Percentiles rank a stretch among this genome's conserved stretches.
These are phyloP conservation scores for Pseudogymnoascus sp. DNA, from an alignment of 2,329 filamentous ascomycete genomes.

Conservation along the genomic window DNA sequence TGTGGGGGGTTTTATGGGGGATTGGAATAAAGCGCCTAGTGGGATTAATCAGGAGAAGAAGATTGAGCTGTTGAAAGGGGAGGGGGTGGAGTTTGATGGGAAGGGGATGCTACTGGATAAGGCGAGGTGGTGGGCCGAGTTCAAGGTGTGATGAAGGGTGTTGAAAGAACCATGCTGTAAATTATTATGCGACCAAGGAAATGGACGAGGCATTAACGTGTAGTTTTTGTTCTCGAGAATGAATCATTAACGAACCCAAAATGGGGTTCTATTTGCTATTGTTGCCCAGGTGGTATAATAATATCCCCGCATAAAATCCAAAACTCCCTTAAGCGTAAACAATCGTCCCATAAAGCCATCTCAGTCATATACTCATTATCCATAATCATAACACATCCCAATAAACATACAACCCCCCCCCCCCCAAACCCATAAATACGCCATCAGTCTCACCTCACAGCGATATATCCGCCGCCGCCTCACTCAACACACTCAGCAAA, in stretches of 20 bases:
- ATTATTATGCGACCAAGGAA: background rate
- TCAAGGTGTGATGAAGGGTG: slow-evolving; percentile 19
- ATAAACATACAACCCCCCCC: background rate
- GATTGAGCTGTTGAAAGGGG: slow-evolving; percentile 33
- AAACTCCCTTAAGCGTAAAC: background rate
- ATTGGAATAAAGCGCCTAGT: slow-evolving; percentile 41
- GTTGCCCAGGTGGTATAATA: background rate
- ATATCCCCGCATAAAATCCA: background rate
- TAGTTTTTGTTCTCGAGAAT: background rate
- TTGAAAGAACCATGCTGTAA: background rate
- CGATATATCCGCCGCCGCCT: slow-evolving; percentile 37
- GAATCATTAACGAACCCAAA: background rate
- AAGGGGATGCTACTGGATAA: slow-evolving; percentile 36
- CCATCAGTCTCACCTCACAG: background rate
- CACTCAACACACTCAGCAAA: slow-evolving; percentile 47
- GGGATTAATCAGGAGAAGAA: slow-evolving; percentile 40
- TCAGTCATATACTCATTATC: background rate
- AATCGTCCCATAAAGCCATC: background rate
- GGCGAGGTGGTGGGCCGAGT: slow-evolving; percentile 35
- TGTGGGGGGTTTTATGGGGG: slow-evolving; percentile 43
- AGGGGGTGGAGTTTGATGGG: slow-evolving; percentile 39
- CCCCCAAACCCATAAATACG: background rate
- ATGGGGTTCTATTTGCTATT: background rate
- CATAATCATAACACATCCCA: background rate
- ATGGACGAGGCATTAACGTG: too few relatives aligned